A percentile compares a stretch with the other conserved stretches of the same genome.
These are phyloP conservation scores for Penicillium cinerascens DNA, from an alignment of 495 filamentous ascomycete genomes.

Conservation along the genomic window DNA sequence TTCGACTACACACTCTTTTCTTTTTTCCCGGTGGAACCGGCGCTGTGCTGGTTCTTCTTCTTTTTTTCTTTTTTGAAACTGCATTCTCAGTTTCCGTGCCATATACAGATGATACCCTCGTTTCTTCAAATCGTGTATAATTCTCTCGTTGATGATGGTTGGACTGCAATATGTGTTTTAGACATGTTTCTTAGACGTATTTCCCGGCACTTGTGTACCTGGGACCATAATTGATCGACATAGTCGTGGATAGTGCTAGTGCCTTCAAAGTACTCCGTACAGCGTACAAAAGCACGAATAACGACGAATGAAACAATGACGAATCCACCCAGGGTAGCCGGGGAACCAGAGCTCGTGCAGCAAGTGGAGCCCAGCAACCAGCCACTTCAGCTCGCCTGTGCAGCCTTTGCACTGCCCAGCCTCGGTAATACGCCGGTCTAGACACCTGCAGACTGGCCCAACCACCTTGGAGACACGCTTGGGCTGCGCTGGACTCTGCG, in stretches of 20 bases:
- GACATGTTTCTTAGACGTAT: slow-evolving; percentile 10
- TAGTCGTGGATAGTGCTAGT: no score
- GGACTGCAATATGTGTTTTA: background rate
- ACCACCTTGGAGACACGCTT: background rate
- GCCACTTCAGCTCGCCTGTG: slow-evolving; percentile 10
- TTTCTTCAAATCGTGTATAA: slow-evolving; percentile 14
- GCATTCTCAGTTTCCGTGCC: background rate
- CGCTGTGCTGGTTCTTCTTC: background rate
- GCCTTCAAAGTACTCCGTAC: background rate
- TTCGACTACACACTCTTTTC: slow-evolving; percentile 4
- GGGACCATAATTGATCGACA: background rate
- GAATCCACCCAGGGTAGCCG: background rate
- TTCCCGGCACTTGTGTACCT: background rate
- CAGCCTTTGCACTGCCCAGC: slow-evolving; percentile 1
- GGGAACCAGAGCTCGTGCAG: background rate
- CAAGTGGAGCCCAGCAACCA: background rate
- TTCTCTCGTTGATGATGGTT: slow-evolving; percentile 8
- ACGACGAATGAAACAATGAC: no score
- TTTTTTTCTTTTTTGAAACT: no score
- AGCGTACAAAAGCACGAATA: no score
- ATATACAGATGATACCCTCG: slow-evolving; percentile 24
- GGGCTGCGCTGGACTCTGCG: no score
- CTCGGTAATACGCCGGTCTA: slow-evolving; percentile 17
- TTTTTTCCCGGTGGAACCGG: background rate
- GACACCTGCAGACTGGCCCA: slow-evolving; percentile 15